Conservation (phyloP, 192 early-diverging fungal genomes). For the Coemansia sp. region DNA sequence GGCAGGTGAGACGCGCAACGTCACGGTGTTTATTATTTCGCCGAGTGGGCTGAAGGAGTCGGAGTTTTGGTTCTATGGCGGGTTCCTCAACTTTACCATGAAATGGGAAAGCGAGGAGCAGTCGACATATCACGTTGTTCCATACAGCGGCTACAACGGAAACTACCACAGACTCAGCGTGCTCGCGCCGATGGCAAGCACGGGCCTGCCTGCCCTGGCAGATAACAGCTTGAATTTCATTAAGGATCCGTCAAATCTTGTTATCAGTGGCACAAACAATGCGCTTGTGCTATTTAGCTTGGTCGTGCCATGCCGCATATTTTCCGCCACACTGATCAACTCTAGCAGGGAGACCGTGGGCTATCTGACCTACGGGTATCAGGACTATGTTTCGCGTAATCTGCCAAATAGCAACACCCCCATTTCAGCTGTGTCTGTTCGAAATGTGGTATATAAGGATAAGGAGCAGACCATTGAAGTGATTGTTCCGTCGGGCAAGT, state of each 20-base stretch:
- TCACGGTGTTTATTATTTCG: constrained; percentile 23
- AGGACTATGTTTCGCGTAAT: constrained; percentile 12
- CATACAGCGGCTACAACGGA: constrained; percentile 49
- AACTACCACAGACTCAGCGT: constrained; percentile 28
- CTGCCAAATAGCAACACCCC: constrained; percentile 5
- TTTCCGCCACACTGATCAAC: constrained; percentile 15
- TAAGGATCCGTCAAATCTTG: constrained; percentile 14
- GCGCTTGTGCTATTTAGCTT: constrained; percentile 5
- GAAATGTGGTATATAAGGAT: constrained; percentile 15
- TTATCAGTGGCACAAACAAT: neutral
- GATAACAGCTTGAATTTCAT: constrained; percentile 4
- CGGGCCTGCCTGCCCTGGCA: constrained; percentile 13
- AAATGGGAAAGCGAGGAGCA: constrained; percentile 15
- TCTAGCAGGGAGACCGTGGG: constrained; percentile 15
- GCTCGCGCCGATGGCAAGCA: constrained; percentile 4
- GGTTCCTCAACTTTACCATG: constrained; percentile 30
- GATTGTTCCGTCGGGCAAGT: constrained; percentile 27
- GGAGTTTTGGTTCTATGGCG: constrained; percentile 49
- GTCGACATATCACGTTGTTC: constrained; percentile 14
- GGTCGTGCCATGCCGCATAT: constrained; percentile 20
- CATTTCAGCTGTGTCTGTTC: constrained; percentile 1
- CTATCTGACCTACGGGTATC: constrained; percentile 24
- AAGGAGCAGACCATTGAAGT: constrained; percentile 1
- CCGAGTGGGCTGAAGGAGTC: constrained; percentile 30
- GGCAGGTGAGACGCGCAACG: constrained; percentile 17